Evolutionary conservation across 192 early-diverging fungal species (phyloP), one percentile per base, ranked within the genome.

Genomic region (Diversispora epigaea): DNA sequence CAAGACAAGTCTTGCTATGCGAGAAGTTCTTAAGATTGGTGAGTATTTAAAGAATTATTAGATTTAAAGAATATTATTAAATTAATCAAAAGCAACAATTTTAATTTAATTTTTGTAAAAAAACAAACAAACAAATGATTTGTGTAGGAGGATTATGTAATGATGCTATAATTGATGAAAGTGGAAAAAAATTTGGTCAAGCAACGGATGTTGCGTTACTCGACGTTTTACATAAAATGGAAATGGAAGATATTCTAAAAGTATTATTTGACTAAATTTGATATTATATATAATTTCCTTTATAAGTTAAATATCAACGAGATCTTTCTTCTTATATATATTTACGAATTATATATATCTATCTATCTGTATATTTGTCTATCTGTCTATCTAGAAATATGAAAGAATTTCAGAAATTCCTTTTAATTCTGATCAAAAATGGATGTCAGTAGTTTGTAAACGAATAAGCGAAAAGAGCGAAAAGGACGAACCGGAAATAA

Each of bases 121-220:
- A 77, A 78, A n/a, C n/a, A n/a, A n/a, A n/a, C n/a, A n/a, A 85
- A 63, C 61, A 32, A 32, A 32, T 32, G 25, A 32, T 81, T 76
- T 80, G 83, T 22, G 82, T 81, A 81, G 95, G 92, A 67, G 94
- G 91, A 73, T 70, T 97, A 25, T 98, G 97, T 82, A 99, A 98
- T 79, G 96, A 99, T 83, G 90, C 95, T 7, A 80, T 82, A 4
- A 67, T 88, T 40, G 91, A 93, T 77, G 90, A 92, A 9, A 84
- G 86, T 8, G 93, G 92, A 40, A 86, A 89, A 40, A 83, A 86
- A 66, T 89, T 93, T 66, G 97, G 97, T 4, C 94, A 99, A 68
- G 92, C 96, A 2, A 99, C 96, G 0, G 96, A 99, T 76, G 91
- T 96, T 76, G 95, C 96, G 15, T 86, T 99, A 50, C 83, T 98